These are phyloP conservation scores for Cryphonectria radicalis DNA, from an alignment of 2,329 filamentous ascomycete genomes.

Conservation along the genomic window DNA sequence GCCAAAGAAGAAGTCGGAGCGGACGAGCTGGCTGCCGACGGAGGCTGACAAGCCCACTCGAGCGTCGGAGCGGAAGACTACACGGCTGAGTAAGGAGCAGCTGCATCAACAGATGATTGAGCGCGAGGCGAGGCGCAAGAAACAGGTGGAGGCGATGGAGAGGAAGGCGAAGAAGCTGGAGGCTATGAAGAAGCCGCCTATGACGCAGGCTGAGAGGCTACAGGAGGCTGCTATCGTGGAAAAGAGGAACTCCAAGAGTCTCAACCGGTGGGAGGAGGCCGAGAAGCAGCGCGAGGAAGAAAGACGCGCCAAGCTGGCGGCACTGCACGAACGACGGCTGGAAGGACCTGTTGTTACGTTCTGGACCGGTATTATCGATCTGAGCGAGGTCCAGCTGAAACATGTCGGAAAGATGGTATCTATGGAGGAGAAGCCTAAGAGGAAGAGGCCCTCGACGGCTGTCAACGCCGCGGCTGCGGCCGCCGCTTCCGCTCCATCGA, in stretches of 20 bases:
- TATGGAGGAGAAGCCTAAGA: slow-evolving; percentile 61
- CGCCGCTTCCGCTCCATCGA: slow-evolving; percentile 33
- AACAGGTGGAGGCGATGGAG: slow-evolving; percentile 71
- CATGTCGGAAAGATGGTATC: slow-evolving; percentile 69
- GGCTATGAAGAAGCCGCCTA: slow-evolving; percentile 74
- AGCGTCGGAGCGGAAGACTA: slow-evolving; percentile 62
- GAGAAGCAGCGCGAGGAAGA: slow-evolving; percentile 89
- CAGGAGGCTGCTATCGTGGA: slow-evolving; percentile 83
- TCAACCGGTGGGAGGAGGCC: slow-evolving; percentile 92
- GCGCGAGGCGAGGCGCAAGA: slow-evolving; percentile 70
- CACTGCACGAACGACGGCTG: slow-evolving; percentile 82
- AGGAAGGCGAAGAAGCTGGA: slow-evolving; percentile 71
- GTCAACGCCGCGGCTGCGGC: slow-evolving; percentile 29
- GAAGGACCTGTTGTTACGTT: slow-evolving; percentile 88
- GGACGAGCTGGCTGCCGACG: slow-evolving; percentile 62
- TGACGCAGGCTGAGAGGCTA: slow-evolving; percentile 87
- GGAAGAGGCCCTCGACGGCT: slow-evolving; percentile 53
- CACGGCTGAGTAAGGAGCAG: slow-evolving; percentile 63
- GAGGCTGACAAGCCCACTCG: slow-evolving; percentile 59
- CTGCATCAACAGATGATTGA: slow-evolving; percentile 74
- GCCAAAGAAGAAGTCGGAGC: slow-evolving; percentile 64
- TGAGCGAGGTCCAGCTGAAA: slow-evolving; percentile 75
- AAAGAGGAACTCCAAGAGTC: slow-evolving; percentile 82
- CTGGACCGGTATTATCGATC: slow-evolving; percentile 90
- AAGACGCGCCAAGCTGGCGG: slow-evolving; percentile 79